These are phyloP conservation scores for Xylariomycetidae sp. DNA, from an alignment of 2,329 filamentous ascomycete genomes.

Conservation along the genomic window DNA sequence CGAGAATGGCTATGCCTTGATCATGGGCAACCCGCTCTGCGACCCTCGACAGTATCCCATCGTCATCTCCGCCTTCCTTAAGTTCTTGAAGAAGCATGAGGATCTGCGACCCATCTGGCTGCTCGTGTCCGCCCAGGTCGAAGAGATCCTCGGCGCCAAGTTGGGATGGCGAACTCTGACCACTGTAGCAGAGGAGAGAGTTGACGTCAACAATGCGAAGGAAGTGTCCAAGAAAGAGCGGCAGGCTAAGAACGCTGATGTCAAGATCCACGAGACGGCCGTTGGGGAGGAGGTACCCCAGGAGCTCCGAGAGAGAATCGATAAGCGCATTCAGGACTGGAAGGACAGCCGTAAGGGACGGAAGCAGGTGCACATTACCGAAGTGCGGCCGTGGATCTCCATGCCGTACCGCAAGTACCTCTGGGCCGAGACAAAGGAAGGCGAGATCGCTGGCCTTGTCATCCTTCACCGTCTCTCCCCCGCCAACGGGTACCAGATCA, in stretches of 20 bases:
- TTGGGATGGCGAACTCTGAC: conserved; percentile 85
- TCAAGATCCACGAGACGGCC: conserved; percentile 70
- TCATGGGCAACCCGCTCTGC: conserved; percentile 83
- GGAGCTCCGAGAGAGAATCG: conserved; percentile 62
- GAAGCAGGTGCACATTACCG: conserved; percentile 80
- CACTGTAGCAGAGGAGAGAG: conserved; percentile 82
- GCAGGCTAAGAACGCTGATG: conserved; percentile 51
- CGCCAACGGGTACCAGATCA: conserved; percentile 83
- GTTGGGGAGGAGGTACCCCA: conserved; percentile 57
- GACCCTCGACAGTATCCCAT: conserved; percentile 69
- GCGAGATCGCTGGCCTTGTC: conserved; percentile 69
- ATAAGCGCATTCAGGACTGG: conserved; percentile 74
- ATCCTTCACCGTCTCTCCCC: conserved; percentile 77
- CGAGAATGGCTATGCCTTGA: conserved; percentile 68
- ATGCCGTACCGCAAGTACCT: conserved; percentile 79
- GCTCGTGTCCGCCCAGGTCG: conserved; percentile 70
- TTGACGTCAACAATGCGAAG: conserved; percentile 64
- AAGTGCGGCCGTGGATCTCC: conserved; percentile 85
- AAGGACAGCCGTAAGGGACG: conserved; percentile 71
- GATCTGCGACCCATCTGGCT: conserved; percentile 80
- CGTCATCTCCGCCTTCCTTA: conserved; percentile 68
- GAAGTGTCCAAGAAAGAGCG: conserved; percentile 69
- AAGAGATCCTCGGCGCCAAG: conserved; percentile 72
- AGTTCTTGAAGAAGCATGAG: conserved; percentile 64
- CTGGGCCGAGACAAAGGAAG: conserved; percentile 67